Conservation (phyloP, 495 filamentous ascomycete species). For the Arthonia radiata region DNA sequence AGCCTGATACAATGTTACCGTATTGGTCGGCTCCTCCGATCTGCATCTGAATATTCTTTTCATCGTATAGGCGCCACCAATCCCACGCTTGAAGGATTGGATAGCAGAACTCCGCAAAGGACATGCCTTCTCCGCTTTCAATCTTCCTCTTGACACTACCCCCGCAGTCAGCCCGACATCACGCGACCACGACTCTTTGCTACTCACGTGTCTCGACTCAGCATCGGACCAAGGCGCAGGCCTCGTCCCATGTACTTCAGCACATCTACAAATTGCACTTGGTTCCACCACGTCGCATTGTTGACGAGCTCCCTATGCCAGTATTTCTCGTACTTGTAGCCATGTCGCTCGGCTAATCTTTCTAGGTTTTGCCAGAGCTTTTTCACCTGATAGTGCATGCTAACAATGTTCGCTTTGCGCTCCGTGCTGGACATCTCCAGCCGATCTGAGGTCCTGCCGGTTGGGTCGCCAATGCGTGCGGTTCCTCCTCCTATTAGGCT, state of each 20-base stretch:
- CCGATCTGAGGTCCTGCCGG: conserved; percentile 43
- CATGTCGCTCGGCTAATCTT: conserved; percentile 28
- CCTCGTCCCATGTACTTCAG: conserved; percentile 42
- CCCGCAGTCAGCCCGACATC: neutral
- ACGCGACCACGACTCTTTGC: conserved; percentile 1
- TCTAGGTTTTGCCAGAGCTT: conserved; percentile 51
- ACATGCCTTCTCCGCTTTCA: conserved; percentile 65
- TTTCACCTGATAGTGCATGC: conserved; percentile 61
- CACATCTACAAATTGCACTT: conserved; percentile 41
- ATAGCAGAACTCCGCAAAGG: conserved; percentile 79
- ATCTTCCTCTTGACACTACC: conserved; percentile 59
- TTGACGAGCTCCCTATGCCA: conserved; percentile 45
- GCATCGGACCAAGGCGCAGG: conserved; percentile 61
- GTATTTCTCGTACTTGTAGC: conserved; percentile 31
- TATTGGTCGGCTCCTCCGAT: conserved; percentile 92
- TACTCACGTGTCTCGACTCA: conserved; percentile 74
- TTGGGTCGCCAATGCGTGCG: conserved; percentile 69
- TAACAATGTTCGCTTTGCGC: conserved; percentile 41
- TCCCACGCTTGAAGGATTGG: conserved; percentile 93
- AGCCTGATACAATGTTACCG: conserved; percentile 82
- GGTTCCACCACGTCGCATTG: conserved; percentile 63
- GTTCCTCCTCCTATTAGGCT: conserved; percentile 68
- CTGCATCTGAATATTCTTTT: conserved; percentile 43
- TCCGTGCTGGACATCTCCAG: conserved; percentile 26
- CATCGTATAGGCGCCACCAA: conserved; percentile 60